Evolutionary conservation across 148 eudicot species (phyloP), one percentile per base, ranked within the genome.

Genomic region (Silene latifolia): DNA sequence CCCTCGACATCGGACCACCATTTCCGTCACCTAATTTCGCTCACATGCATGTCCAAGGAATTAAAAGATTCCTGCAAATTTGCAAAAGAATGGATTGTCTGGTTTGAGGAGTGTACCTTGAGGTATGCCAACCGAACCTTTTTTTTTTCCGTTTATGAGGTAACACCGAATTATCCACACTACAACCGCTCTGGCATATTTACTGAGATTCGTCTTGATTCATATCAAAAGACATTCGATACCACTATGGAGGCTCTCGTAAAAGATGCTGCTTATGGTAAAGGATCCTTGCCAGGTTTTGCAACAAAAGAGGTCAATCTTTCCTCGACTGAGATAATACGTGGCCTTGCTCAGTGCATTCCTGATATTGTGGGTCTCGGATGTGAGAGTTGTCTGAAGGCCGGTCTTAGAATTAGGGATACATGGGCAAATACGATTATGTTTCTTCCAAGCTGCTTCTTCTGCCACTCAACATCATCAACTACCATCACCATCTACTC

Each of bases 401-500:
- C 61, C 29, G 79, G 73, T 27, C 60, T 51, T 13, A 69, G 21
- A 11, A 20, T 21, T 3, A 48, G 61, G 70, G 8, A 11, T 48
- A 0, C 23, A 51, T 74, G 78, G 78, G 24, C 32, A 7, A 13
- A 11, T 24, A 74, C 64, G 19, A 69, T 25, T 24, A 58, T 74
- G 75, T 74, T 68, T 85, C 81, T 27, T 81, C 86, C 73, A 71
- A 85, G 81, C 61, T 87, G 80, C 81, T 23, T 61, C 7, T 18
- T 84, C n/a, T n/a, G n/a, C n/a, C n/a, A n/a, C n/a, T n/a, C n/a
- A n/a, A n/a, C n/a, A n/a, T n/a, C n/a, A n/a, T n/a, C n/a, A n/a
- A n/a, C n/a, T n/a, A n/a, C n/a, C n/a, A n/a, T n/a, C n/a, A n/a
- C n/a, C n/a, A n/a, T n/a, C n/a, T n/a, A n/a, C n/a, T n/a, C n/a